These are phyloP conservation scores for Zoysia matrella DNA, from an alignment of 202 grass and related monocot genomes.

Conservation along the genomic window DNA sequence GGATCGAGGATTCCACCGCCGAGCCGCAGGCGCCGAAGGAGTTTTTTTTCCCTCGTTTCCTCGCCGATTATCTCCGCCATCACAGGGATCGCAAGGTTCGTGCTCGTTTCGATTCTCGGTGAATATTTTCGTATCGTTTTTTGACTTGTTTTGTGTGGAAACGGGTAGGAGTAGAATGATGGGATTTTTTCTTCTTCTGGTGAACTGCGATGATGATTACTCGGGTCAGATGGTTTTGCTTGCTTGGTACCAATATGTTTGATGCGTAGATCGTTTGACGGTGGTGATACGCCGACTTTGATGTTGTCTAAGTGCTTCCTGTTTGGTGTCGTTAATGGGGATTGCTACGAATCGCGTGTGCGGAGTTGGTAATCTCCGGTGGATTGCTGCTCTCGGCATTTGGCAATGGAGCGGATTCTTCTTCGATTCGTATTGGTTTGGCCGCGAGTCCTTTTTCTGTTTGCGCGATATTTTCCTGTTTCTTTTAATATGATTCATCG, in stretches of 20 bases:
- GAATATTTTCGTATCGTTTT: not conserved
- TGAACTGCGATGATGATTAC: not conserved
- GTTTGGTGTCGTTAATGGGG: not conserved
- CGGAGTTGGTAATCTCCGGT: not conserved
- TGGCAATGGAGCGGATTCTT: conserved; percentile 16
- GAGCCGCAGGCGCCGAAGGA: not conserved
- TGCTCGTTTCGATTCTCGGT: conserved; percentile 16
- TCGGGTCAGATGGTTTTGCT: not conserved
- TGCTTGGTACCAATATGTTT: not conserved
- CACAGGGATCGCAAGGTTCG: conserved; percentile 31
- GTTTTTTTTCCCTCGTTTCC: not conserved
- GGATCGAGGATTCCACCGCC: not conserved
- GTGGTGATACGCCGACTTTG: not conserved
- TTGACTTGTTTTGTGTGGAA: conserved; percentile 27
- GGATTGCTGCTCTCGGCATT: conserved; percentile 6
- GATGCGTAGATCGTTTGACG: conserved; percentile 24
- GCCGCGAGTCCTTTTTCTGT: not conserved
- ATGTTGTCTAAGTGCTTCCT: not conserved
- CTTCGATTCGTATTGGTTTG: not conserved
- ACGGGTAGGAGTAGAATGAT: not conserved
- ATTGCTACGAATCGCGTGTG: not conserved
- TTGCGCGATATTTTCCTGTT: not conserved
- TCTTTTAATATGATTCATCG: not conserved
- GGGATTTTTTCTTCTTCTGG: not conserved
- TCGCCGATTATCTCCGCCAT: not conserved